Percentiles rank a stretch among this genome's conserved stretches.
Evolutionary conservation across 2,329 filamentous ascomycete genomes (phyloP).

Genomic region (Metarhizium rileyi): DNA sequence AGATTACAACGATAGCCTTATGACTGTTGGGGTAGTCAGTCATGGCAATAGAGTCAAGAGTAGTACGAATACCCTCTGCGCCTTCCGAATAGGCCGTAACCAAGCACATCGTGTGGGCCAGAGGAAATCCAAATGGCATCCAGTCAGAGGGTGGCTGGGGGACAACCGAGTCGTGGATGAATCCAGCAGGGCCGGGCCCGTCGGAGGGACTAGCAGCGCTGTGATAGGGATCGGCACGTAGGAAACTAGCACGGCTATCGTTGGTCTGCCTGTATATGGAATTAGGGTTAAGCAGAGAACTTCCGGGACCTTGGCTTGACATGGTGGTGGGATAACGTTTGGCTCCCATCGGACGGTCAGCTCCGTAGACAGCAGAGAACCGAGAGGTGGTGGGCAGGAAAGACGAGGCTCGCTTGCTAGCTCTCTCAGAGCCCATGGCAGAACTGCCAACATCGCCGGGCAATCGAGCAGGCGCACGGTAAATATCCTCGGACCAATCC

Average conservation of each 20-base stretch:
- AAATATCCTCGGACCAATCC: constrained; percentile 96
- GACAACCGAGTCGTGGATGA: constrained; percentile 91
- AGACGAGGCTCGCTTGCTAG: constrained; percentile 68
- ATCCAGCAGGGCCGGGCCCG: constrained; percentile 76
- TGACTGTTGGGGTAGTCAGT: constrained; percentile 99
- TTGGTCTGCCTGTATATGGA: constrained; percentile 62
- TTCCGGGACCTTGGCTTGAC: constrained; percentile 75
- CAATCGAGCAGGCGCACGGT: constrained; percentile 76
- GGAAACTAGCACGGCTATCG: constrained; percentile 54
- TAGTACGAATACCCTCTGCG: constrained; percentile 83
- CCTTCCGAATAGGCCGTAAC: constrained; percentile 98
- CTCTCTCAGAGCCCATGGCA: constrained; percentile 54
- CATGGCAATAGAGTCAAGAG: constrained; percentile 89
- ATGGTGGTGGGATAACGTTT: constrained; percentile 72
- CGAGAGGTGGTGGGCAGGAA: constrained; percentile 91
- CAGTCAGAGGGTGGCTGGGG: constrained; percentile 94
- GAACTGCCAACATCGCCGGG: constrained; percentile 63
- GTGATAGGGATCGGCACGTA: constrained; percentile 48
- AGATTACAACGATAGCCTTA: constrained; percentile 92
- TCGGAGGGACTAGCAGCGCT: constrained; percentile 49
- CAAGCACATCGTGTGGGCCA: constrained; percentile 87
- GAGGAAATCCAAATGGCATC: constrained; percentile 91
- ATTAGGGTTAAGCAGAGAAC: constrained; percentile 60
- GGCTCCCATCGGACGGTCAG: constrained; percentile 45
- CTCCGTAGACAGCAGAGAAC: constrained; percentile 83